Evolutionary conservation across 768 basidiomycete species (phyloP).

Genomic region (Mycena latifolia): DNA sequence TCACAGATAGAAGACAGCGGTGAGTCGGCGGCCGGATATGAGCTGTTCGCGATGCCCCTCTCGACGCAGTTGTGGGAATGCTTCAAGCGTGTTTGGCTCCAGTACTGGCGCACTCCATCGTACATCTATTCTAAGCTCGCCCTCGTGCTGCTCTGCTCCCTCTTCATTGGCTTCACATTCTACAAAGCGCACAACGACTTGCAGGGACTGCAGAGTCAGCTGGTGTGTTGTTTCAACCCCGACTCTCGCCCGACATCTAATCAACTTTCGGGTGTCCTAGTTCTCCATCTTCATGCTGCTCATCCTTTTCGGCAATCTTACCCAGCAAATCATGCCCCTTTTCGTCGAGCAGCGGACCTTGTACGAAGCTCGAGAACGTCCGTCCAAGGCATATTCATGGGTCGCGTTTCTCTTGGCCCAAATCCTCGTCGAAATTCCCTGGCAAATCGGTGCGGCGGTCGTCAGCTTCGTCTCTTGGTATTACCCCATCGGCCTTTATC

Average conservation of each 20-base stretch:
- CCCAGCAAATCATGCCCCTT: conserved; percentile 52
- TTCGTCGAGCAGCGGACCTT: conserved; percentile 49
- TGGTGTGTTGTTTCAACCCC: conserved; percentile 17
- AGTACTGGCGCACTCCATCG: conserved; percentile 42
- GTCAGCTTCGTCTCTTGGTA: conserved; percentile 52
- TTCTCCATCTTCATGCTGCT: too few species aligned
- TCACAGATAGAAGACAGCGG: conserved; percentile 30
- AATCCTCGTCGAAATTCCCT: conserved; percentile 47
- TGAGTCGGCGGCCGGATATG: conserved; percentile 30
- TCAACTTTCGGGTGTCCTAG: conserved; percentile 1
- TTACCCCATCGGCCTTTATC: conserved; percentile 51
- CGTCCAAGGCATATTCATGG: too few species aligned
- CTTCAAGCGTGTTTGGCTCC: conserved; percentile 41
- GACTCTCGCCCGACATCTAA: not conserved
- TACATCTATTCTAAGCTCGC: too few species aligned
- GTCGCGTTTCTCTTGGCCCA: conserved; percentile 47
- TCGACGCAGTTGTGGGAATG: conserved; percentile 39
- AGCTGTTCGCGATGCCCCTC: conserved; percentile 40
- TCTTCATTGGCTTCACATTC: too few species aligned
- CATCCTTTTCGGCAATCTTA: conserved; percentile 45
- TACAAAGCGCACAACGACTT: too few species aligned
- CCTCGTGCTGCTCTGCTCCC: too few species aligned
- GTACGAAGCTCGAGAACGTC: conserved; percentile 49
- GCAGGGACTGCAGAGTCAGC: conserved; percentile 43
- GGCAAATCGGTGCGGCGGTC: conserved; percentile 40